Conservation (phyloP, 179 eudicot genomes). For the Spergularia azorica region DNA sequence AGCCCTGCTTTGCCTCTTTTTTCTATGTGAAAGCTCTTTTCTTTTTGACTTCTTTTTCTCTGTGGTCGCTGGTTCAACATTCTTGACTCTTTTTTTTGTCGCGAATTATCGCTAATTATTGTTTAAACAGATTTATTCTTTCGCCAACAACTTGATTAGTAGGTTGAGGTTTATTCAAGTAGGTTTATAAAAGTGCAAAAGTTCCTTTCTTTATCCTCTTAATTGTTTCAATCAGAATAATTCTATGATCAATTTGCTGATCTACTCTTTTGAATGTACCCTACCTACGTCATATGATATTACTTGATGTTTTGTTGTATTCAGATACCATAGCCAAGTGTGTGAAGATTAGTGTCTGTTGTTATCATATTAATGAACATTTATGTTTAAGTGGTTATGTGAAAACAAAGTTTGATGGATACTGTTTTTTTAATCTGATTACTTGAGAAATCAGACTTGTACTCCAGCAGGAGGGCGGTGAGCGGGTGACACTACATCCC, state of each 20-base stretch:
- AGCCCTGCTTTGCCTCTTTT: slow-evolving; percentile 9
- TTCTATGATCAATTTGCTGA: background rate
- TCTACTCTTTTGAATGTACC: background rate
- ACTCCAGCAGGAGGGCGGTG: too few species aligned
- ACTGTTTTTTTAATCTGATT: background rate
- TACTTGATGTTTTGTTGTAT: slow-evolving; percentile 9
- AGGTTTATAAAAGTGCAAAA: background rate
- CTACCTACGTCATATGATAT: background rate
- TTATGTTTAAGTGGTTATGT: background rate
- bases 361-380: background rate
- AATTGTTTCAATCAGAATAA: background rate
- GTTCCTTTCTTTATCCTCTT: background rate
- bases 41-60: slow-evolving; percentile 10
- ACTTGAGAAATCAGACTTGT: background rate
- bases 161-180: slow-evolving; percentile 1
- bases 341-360: slow-evolving; percentile 1
- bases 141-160: background rate
- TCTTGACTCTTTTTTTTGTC: slow-evolving; percentile 13
- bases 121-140: background rate
- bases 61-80: background rate
- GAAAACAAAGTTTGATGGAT: background rate
- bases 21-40: slow-evolving; percentile 8
- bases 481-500: too few species aligned
- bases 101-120: background rate
- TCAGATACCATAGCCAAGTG: background rate